phyloP scores from a whole-genome alignment of 805 yeast species.

The Kazachstania bromeliacearum region DNA sequence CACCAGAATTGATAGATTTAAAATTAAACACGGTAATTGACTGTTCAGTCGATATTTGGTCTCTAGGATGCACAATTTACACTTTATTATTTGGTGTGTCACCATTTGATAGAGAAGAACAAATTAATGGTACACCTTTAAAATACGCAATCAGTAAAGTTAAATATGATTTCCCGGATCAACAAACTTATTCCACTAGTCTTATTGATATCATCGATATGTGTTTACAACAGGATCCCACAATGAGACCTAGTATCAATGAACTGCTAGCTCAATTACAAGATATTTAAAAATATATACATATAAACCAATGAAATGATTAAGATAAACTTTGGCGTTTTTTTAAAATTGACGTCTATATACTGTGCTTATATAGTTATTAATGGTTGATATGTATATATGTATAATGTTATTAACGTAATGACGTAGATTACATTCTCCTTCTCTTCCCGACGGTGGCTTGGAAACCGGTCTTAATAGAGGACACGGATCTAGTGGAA shows the following conservation, averaged over 20 bases:
- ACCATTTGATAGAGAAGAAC: constrained; percentile 81
- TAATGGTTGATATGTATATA: constrained; percentile 5
- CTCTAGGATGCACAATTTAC: constrained; percentile 77
- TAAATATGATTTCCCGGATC: constrained; percentile 36
- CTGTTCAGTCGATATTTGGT: constrained; percentile 74
- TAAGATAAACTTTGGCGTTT: not conserved
- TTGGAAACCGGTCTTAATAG: constrained; percentile 99
- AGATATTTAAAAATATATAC: constrained; percentile 2
- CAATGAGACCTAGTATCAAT: constrained; percentile 54
- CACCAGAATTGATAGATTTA: constrained; percentile 83
- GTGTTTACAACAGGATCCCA: constrained; percentile 58
- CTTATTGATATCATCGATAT: constrained; percentile 45
- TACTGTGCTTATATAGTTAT: not conserved
- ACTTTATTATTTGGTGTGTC: constrained; percentile 68
- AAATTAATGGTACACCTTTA: constrained; percentile 72
- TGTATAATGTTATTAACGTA: constrained; percentile 2
- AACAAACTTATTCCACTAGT: constrained; percentile 39
- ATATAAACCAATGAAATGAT: not conserved
- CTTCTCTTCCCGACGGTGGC: constrained; percentile 91
- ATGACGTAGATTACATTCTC: constrained; percentile 33
- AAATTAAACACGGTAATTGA: constrained; percentile 54
- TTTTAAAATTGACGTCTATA: too few relatives aligned
- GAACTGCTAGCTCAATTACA: constrained; percentile 42
- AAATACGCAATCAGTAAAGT: constrained; percentile 67
- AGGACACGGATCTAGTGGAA: constrained; percentile 89